Base-by-base conservation (phyloP, 2,329 filamentous ascomycete species). In the Xylaria sp. region DNA sequence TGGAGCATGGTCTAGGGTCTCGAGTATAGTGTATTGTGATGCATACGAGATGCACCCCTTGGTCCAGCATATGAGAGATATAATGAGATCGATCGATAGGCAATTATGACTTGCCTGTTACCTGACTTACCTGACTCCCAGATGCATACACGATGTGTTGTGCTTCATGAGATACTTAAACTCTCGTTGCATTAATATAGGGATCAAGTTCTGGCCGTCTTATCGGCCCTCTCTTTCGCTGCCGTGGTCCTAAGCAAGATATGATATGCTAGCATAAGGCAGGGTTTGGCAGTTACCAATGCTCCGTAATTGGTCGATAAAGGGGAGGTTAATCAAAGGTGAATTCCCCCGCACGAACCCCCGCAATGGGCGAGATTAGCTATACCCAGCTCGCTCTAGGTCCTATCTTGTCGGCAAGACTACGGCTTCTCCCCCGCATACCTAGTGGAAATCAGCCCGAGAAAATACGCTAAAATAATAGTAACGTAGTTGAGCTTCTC, bases 91-190 rank as follows among this genome's bases (percentile, higher is more conserved):
- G 13, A 15, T 2, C 15, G 56, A 44, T 40, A 26, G 23, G 26
- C 36, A 54, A 26, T 23, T 20, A 67, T 33, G 26, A 60, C 42
- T 15, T 40, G 6, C 44, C 28, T 71, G 63, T 49, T 71, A 46
- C 51, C 59, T 72, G 54, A 59, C 67, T 49, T 71, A 46, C 51
- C 59, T 72, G 54, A 59, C 67, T 36, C 58, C 63, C 7, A 63
- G 48, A 28, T 73, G 75, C 74, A 77, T 77, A 77, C 73, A 76
- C 75, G 74, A 76, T 64, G 67, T 53, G 71, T 66, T 28, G 74
- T 76, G 73, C 65, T 53, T 56, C 68, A 42, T 53, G 56, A 63
- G 42, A 57, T 33, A 54, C 20, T 33, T 36, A 59, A 13, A 51
- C 5, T 53, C 40, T 64, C 20, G 60, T 62, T 31, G 23, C 44